Base-by-base conservation (phyloP, 371 early-diverging fungal genomes). In the Polyrhizophydium stewartii region DNA sequence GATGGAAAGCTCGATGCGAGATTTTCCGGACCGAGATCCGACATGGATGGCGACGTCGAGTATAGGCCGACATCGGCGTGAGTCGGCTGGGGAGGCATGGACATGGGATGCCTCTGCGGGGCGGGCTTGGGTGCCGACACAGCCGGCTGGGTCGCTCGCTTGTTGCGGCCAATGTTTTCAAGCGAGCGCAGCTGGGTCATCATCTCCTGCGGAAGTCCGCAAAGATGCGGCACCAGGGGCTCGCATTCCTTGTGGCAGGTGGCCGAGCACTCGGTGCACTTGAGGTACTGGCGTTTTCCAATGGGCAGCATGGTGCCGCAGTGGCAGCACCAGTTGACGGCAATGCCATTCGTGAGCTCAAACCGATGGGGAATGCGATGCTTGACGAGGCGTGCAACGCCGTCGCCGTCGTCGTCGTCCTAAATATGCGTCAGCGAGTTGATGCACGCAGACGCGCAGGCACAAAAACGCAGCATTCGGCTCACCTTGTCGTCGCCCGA, bases 311-410 rank as follows among this genome's bases (percentile, higher is more conserved):
- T 89, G 52, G 87, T 87, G 33, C 98, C 98, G 81, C 99, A 99
- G 74, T 99, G 98, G 67, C 89, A 87, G 76, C 99, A 99, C 94
- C 96, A 98, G 67, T 87, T 85, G 28, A 92, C 88, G 25, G 86
- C 87, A 58, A 90, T 78, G 55, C 84, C 88, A 46, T 88, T 87
- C 19, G 86, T 72, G 24, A 77, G 81, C 64, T 90, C 88, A 68
- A 92, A 94, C 28, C 92, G 86, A 80, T 99, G 99, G 28, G 94
- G 94, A 66, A 97, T 96, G 46, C 89, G 87, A 74, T 97, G 96
- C 28, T 86, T 86, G 21, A 90, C 74, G 38, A 85, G 79, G 24
- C 89, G 86, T 57, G 77, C 82, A 49, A 51, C 46, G 3, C 46
- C 62, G 5, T 40, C 51, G 27, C 53, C 61, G 0, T 28, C 32